Conservation (phyloP, 1,139 yeast species). For the Kluyveromyces sp. region DNA sequence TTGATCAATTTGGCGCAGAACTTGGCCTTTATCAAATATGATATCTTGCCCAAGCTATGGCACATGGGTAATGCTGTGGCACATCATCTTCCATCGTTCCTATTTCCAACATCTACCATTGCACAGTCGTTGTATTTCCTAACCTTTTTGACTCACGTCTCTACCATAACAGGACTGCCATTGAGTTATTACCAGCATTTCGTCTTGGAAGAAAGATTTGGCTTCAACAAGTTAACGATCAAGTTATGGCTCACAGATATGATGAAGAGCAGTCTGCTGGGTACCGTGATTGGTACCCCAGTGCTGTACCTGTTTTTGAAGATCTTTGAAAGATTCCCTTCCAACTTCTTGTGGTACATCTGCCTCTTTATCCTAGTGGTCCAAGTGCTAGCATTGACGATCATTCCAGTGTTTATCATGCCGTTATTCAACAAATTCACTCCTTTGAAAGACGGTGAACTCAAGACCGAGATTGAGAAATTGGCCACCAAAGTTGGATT, state of each 20-base stretch:
- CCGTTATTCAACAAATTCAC: slow-evolving; percentile 88
- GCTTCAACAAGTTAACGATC: slow-evolving; percentile 80
- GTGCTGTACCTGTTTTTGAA: slow-evolving; percentile 67
- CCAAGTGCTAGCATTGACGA: slow-evolving; percentile 64
- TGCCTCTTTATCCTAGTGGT: slow-evolving; percentile 64
- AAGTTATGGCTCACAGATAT: slow-evolving; percentile 66
- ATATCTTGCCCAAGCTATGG: slow-evolving; percentile 70
- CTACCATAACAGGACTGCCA: slow-evolving; percentile 57
- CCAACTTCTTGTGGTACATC: slow-evolving; percentile 70
- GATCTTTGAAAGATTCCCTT: slow-evolving; percentile 74
- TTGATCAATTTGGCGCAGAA: slow-evolving; percentile 50
- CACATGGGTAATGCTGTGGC: slow-evolving; percentile 34
- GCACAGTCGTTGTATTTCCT: slow-evolving; percentile 65
- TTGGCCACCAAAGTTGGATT: slow-evolving; percentile 70
- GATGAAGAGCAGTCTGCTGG: slow-evolving; percentile 51
- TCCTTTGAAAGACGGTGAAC: slow-evolving; percentile 85
- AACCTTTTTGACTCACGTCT: slow-evolving; percentile 41
- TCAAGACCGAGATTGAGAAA: slow-evolving; percentile 71
- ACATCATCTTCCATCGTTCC: slow-evolving; percentile 36
- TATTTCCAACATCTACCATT: slow-evolving; percentile 43
- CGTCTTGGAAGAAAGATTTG: slow-evolving; percentile 85
- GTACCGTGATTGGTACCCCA: slow-evolving; percentile 62
- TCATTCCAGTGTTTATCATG: slow-evolving; percentile 77
- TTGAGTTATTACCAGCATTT: slow-evolving; percentile 68
- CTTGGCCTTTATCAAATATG: slow-evolving; percentile 50